Evolutionary conservation across 495 filamentous ascomycete species (phyloP).

Genomic region (Penicillium chermesinum): DNA sequence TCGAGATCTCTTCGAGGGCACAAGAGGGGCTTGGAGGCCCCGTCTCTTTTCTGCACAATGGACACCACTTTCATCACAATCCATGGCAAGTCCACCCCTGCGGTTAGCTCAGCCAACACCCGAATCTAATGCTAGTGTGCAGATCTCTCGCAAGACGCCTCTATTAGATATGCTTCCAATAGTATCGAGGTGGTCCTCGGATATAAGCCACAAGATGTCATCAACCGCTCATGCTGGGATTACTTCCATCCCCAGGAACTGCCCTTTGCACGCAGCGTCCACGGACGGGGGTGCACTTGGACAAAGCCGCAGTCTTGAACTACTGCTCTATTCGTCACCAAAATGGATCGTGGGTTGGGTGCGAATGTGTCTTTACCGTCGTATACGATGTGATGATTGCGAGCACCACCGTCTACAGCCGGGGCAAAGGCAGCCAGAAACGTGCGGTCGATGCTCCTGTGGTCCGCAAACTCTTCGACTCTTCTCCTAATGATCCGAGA

Average conservation of each 20-base stretch:
- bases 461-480: constrained; percentile 73
- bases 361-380: constrained; percentile 86
- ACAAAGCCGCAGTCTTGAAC: constrained; percentile 80
- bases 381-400: constrained; percentile 84
- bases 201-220: constrained; percentile 69
- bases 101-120: too few species aligned
- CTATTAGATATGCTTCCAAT: constrained; percentile 77
- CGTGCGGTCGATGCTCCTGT: constrained; percentile 75
- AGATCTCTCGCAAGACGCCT: constrained; percentile 74
- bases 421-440: constrained; percentile 64
- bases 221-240: constrained; percentile 74
- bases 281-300: constrained; percentile 67
- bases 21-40: constrained; percentile 11
- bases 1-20: neutral
- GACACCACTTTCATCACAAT: constrained; percentile 93
- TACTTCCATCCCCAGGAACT: constrained; percentile 83
- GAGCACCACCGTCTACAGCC: constrained; percentile 74
- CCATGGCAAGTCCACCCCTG: constrained; percentile 72
- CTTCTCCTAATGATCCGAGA: constrained; percentile 75
- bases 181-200: constrained; percentile 80
- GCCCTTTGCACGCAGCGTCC: constrained; percentile 66
- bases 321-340: constrained; percentile 69
- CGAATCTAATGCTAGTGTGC: too few species aligned
- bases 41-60: constrained; percentile 46
- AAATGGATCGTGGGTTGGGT: constrained; percentile 69